Base-by-base conservation (phyloP, 345 rosid species). In the Bruguiera sexangula region DNA sequence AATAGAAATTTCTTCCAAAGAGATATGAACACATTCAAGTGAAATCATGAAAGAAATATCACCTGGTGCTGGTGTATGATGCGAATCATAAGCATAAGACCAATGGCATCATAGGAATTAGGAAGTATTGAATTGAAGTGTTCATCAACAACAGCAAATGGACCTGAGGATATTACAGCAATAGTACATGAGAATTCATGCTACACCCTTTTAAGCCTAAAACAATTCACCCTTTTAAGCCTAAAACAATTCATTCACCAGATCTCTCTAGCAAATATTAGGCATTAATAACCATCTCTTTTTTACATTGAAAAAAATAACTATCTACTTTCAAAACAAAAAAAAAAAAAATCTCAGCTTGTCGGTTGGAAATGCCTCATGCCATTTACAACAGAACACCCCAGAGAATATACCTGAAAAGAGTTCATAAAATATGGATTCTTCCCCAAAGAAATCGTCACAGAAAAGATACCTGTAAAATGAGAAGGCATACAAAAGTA, bases 11-110 rank as follows among this genome's bases (percentile, higher is more conserved):
- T 4, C 29, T 24, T 8, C 29, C 26, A 24, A 8, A 56, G 31
- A 9, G 31, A 24, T 4, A 9, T 21, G 26, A 56, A 56, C 13
- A 56, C 6, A 16, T 21, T 21, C 16, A 24, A 24, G 6, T 24
- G 26, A 22, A 48, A 57, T 32, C 26, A 34, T 29, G 22, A 11
- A 32, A 31, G 53, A 60, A 27, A 43, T 52, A 46, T 79, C 77
- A 95, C 99, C 99, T 90, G 99, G 75, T 95, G 97, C 58, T 87
- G 94, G 85, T 90, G 91, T 83, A 91, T 83, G 79, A 95, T 88
- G 71, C 92, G 91, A 80, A 95, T 95, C 99, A 95, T 92, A 69
- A 95, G 92, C 98, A 90, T 92, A 70, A 95, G 82, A 46, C 99
- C 98, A 53, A 95, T 95, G 66, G 99, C 99, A 82, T 95, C 98